Conservation (phyloP, 2,329 filamentous ascomycete species). For the Graphilbum sp. region DNA sequence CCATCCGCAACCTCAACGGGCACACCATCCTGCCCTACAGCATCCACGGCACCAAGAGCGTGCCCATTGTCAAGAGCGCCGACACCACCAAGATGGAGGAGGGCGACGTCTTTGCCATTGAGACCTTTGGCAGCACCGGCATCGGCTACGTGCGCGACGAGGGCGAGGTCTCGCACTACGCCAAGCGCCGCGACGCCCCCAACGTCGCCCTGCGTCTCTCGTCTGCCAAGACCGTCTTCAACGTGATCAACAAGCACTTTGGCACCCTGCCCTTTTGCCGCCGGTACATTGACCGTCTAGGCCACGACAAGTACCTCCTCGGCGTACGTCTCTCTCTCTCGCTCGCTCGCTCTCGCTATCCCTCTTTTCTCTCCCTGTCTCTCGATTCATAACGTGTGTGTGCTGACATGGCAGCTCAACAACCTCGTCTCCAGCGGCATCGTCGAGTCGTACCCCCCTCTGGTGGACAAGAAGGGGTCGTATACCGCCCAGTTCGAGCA, state of each 20-base stretch:
- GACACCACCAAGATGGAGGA: slow-evolving; percentile 97
- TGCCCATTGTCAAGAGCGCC: slow-evolving; percentile 79
- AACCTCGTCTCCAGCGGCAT: slow-evolving; percentile 69
- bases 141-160: slow-evolving; percentile 79
- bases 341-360: background rate
- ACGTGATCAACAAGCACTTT: slow-evolving; percentile 91
- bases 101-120: slow-evolving; percentile 86
- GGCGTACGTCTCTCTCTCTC: slow-evolving; percentile 41
- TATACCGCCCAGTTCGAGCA: slow-evolving; percentile 93
- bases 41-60: slow-evolving; percentile 85
- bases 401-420: slow-evolving; percentile 48
- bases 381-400: slow-evolving; percentile 15
- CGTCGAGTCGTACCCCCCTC: slow-evolving; percentile 77
- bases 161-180: slow-evolving; percentile 83
- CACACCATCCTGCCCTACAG: slow-evolving; percentile 81
- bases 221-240: slow-evolving; percentile 73
- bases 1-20: slow-evolving; percentile 73
- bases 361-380: background rate
- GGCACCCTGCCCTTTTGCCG: slow-evolving; percentile 83
- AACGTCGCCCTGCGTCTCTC: slow-evolving; percentile 62
- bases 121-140: slow-evolving; percentile 89
- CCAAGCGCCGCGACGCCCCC: slow-evolving; percentile 53
- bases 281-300: slow-evolving; percentile 80
- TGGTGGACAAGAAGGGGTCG: slow-evolving; percentile 84
- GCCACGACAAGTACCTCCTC: slow-evolving; percentile 84